Conservation (phyloP, 805 yeast genomes). For the Sugiyamaella chiloensis region DNA sequence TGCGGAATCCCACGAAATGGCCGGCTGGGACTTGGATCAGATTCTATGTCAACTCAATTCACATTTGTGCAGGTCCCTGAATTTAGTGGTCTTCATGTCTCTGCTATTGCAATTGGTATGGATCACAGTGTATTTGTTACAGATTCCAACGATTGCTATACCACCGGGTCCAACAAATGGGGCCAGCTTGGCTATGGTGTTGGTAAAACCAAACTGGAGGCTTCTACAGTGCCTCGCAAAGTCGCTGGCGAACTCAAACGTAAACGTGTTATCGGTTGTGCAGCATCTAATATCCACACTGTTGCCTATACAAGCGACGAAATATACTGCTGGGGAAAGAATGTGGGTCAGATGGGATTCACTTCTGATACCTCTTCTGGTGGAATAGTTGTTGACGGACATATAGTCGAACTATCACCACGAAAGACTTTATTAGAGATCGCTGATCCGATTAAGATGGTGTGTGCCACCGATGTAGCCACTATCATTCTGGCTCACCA, state of each 20-base stretch:
- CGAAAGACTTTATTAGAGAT: constrained; percentile 44
- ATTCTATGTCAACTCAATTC: constrained; percentile 36
- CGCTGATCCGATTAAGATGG: constrained; percentile 50
- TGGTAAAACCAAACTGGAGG: constrained; percentile 33
- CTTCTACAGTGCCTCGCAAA: constrained; percentile 38
- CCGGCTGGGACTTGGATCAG: constrained; percentile 56
- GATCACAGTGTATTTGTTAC: constrained; percentile 67
- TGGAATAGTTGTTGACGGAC: constrained; percentile 2
- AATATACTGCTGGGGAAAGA: constrained; percentile 70
- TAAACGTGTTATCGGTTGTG: constrained; percentile 41
- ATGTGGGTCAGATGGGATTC: constrained; percentile 78
- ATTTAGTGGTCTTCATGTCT: constrained; percentile 32
- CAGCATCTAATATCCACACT: constrained; percentile 70
- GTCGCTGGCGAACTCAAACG: constrained; percentile 42
- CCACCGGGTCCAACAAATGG: constrained; percentile 76
- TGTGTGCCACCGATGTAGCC: constrained; percentile 62
- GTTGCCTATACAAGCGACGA: constrained; percentile 51
- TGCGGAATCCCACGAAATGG: constrained; percentile 73
- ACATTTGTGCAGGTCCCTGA: constrained; percentile 43
- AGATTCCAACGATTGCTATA: constrained; percentile 48
- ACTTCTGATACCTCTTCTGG: constrained; percentile 31
- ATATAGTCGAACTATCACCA: constrained; percentile 28
- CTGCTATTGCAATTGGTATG: constrained; percentile 50
- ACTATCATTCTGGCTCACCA: constrained; percentile 60
- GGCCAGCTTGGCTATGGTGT: constrained; percentile 60